Evolutionary conservation across 1,284 basidiomycete species (phyloP).

Genomic region (Cutaneotrichosporon sp.): DNA sequence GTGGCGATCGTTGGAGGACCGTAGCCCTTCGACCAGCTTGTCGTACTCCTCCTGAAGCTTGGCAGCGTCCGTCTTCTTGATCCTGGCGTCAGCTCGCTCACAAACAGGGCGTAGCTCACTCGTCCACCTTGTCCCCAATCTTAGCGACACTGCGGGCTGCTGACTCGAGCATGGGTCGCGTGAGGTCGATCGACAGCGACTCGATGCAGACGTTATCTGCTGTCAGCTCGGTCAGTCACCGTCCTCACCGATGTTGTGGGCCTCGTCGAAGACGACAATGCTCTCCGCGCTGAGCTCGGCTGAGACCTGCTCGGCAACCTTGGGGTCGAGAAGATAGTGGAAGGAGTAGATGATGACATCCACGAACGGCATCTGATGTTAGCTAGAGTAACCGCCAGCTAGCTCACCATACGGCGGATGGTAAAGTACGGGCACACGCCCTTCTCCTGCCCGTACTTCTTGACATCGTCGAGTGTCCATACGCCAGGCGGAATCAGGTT

Average conservation of each 20-base stretch:
- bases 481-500: constrained; percentile 83
- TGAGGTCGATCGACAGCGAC: constrained; percentile 95
- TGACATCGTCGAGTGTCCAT: constrained; percentile 91
- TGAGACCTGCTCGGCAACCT: constrained; percentile 98
- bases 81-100: constrained; percentile 62
- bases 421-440: constrained; percentile 95
- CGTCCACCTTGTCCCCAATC: constrained; percentile 89
- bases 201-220: constrained; percentile 99
- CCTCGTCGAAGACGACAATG: constrained; percentile 99
- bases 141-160: constrained; percentile 85
- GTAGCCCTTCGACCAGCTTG: constrained; percentile 93
- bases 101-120: constrained; percentile 61
- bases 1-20: constrained; percentile 65
- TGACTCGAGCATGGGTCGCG: constrained; percentile 97
- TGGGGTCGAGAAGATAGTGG: constrained; percentile 97
- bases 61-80: constrained; percentile 88
- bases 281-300: constrained; percentile 97
- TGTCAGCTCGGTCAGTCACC: background rate
- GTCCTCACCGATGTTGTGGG: constrained; percentile 90
- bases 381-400: background rate
- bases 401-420: constrained; percentile 88
- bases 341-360: constrained; percentile 99
- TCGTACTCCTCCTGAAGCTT: constrained; percentile 97
- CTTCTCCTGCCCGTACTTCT: constrained; percentile 83
- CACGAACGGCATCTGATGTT: constrained; percentile 81